Evolutionary conservation across 2,329 filamentous ascomycete genomes (phyloP), one percentile per base, ranked within the genome.

Genomic region (Ceratocystis destructans): DNA sequence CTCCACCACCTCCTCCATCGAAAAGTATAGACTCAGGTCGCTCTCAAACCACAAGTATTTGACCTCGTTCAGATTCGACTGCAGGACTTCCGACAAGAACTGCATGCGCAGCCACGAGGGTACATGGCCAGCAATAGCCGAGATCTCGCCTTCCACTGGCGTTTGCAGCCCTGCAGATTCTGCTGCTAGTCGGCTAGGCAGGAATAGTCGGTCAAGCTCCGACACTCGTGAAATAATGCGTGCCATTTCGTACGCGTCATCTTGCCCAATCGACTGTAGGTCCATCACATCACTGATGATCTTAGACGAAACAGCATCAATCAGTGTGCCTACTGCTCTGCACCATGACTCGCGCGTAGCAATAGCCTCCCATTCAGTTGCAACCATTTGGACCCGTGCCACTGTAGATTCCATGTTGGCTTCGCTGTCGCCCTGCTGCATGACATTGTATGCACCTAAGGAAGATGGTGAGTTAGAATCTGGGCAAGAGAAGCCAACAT

Each of bases 31-130:
- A 69, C 83, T 85, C 53, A 87, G 75, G 72, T 87, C 84, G 73
- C 83, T 84, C 69, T 87, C 84, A 71, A 82, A 79, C 85, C 85
- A 87, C 46, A 87, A 73, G 69, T 78, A 86, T 67, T 78, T 79
- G 66, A 87, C 81, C 69, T 87, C 85, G 69, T 81, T 81, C 64
- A 87, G 76, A 71, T 87, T 86, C 70, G 83, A 86, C 75, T 87
- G 84, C 69, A 87, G 76, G 33, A 87, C 80, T 72, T 87, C 82
- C 69, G 81, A 81, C 20, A 87, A 76, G 70, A 83, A 87, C 73
- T 86, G 83, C 68, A 87, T 77, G 62, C 84, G 79, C 67, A 87
- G 76, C 85, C 85, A 87, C 62, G 78, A 79, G 2, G 79, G 77
- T 3, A 83, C 83, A 69, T 85, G 86, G 71, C 86, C 82, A 2